A percentile compares a stretch with the other conserved stretches of the same genome.
These are phyloP conservation scores for Picea glauca DNA, from an alignment of 75 land plant genomes.

Conservation along the genomic window DNA sequence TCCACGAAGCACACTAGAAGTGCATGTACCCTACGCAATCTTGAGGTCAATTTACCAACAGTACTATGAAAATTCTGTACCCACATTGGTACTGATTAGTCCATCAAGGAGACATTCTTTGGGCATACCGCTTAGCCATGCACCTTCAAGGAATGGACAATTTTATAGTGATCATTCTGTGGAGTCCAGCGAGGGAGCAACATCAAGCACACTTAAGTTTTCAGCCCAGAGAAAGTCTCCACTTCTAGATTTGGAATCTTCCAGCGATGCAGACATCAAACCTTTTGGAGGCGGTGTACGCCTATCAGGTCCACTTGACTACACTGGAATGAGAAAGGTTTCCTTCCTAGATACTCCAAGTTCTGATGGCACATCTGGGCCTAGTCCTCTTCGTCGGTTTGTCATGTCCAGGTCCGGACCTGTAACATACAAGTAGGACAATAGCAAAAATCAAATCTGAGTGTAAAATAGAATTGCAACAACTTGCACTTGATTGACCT, in stretches of 20 bases:
- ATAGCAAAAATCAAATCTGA: background rate
- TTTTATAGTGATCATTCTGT: constrained; percentile 10
- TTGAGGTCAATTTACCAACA: constrained; percentile 88
- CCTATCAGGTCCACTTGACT: constrained; percentile 87
- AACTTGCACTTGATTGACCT: background rate
- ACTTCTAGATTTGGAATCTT: constrained; percentile 19
- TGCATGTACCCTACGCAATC: constrained; percentile 80
- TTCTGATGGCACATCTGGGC: constrained; percentile 35
- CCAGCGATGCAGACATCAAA: background rate
- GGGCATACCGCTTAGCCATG: constrained; percentile 36
- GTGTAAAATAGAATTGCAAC: background rate
- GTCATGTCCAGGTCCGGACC: constrained; percentile 76
- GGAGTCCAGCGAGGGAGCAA: constrained; percentile 6
- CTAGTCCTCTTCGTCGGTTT: constrained; percentile 68
- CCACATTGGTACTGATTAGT: constrained; percentile 36
- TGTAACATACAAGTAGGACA: constrained; percentile 45
- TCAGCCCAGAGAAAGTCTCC: constrained; percentile 14
- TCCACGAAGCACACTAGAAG: constrained; percentile 87
- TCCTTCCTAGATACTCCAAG: constrained; percentile 63
- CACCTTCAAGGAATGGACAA: constrained; percentile 31
- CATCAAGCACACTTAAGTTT: constrained; percentile 18
- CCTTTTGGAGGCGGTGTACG: constrained; percentile 21
- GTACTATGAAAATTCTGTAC: constrained; percentile 72
- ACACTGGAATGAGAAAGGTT: constrained; percentile 62
- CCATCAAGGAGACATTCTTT: constrained; percentile 58